A percentile compares a stretch with the other conserved stretches of the same genome.
Evolutionary conservation across 805 yeast genomes (phyloP).

Genomic region (Geotrichum ghanense): DNA sequence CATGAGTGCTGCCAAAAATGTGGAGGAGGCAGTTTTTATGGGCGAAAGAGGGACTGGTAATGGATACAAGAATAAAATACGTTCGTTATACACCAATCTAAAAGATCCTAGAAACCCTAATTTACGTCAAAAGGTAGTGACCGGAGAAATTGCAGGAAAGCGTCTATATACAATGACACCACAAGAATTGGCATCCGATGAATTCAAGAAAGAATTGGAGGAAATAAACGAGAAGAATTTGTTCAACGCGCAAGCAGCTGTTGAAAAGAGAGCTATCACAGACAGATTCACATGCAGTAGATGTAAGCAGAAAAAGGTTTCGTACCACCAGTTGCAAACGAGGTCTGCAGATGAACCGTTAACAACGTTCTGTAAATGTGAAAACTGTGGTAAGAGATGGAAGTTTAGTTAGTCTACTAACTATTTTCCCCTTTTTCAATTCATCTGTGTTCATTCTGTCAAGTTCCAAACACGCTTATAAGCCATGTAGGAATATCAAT

Average conservation of each 20-base stretch:
- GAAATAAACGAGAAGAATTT: conserved; percentile 78
- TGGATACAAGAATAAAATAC: conserved; percentile 52
- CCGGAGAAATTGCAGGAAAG: conserved; percentile 54
- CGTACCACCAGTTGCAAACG: conserved; percentile 96
- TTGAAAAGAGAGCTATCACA: conserved; percentile 88
- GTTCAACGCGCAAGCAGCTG: conserved; percentile 96
- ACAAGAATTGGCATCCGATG: conserved; percentile 93
- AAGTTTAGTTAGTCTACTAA: conserved; percentile 60
- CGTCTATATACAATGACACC: conserved; percentile 72
- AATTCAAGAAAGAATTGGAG: conserved; percentile 74
- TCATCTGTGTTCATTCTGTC: too few species aligned
- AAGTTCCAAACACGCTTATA: too few species aligned
- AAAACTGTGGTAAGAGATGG: conserved; percentile 96
- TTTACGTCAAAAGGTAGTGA: conserved; percentile 54
- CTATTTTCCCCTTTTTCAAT: too few species aligned
- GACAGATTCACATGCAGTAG: conserved; percentile 96
- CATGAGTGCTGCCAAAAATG: conserved; percentile 49
- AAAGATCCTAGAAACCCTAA: conserved; percentile 86
- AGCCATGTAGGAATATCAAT: too few species aligned
- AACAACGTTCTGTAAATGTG: conserved; percentile 97
- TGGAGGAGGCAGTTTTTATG: conserved; percentile 62
- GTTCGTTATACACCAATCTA: conserved; percentile 78
- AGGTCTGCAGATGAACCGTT: conserved; percentile 98
- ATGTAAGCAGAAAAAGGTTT: conserved; percentile 93
- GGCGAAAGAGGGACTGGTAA: conserved; percentile 43